A percentile compares a stretch with the other conserved stretches of the same genome.
phyloP scores from a whole-genome alignment of 192 early-diverging fungal genomes.

The Coemansia sp. region DNA sequence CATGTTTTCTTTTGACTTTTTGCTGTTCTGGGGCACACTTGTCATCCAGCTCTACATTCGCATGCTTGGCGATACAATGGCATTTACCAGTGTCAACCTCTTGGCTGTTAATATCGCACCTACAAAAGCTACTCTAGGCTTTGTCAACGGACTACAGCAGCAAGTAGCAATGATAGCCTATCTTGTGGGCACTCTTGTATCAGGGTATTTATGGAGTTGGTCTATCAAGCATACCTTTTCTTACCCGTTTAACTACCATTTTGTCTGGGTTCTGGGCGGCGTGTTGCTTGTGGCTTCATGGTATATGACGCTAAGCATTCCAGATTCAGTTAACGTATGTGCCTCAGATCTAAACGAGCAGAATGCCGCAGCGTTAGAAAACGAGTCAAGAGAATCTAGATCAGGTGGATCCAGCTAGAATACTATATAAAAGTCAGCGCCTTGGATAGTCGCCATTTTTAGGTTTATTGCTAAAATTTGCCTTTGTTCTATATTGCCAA shows the following conservation, averaged over 20 bases:
- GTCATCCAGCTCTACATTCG: conserved; percentile 20
- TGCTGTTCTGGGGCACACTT: conserved; percentile 29
- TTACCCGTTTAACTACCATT: conserved; percentile 42
- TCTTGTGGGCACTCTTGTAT: conserved; percentile 25
- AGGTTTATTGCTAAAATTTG: too few relatives aligned
- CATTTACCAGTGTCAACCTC: conserved; percentile 42
- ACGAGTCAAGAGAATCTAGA: neutral
- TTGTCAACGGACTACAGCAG: conserved; percentile 43
- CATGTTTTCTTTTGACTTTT: conserved; percentile 5
- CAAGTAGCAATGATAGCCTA: conserved; percentile 15
- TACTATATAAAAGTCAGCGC: too few relatives aligned
- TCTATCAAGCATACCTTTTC: conserved; percentile 29
- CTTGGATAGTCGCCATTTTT: too few relatives aligned
- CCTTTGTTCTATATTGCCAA: too few relatives aligned
- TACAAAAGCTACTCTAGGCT: conserved; percentile 22
- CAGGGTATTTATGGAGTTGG: conserved; percentile 30
- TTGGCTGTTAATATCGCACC: conserved; percentile 41
- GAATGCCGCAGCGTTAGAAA: neutral
- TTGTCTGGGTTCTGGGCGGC: conserved; percentile 25
- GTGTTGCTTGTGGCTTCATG: conserved; percentile 3
- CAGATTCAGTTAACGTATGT: conserved; percentile 35
- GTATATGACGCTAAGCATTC: conserved; percentile 15
- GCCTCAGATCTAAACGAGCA: neutral
- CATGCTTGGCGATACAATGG: conserved; percentile 22
- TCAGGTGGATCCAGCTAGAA: too few relatives aligned